Base-by-base conservation (phyloP, 495 filamentous ascomycete species). In the Jackrogersella multiformis region DNA sequence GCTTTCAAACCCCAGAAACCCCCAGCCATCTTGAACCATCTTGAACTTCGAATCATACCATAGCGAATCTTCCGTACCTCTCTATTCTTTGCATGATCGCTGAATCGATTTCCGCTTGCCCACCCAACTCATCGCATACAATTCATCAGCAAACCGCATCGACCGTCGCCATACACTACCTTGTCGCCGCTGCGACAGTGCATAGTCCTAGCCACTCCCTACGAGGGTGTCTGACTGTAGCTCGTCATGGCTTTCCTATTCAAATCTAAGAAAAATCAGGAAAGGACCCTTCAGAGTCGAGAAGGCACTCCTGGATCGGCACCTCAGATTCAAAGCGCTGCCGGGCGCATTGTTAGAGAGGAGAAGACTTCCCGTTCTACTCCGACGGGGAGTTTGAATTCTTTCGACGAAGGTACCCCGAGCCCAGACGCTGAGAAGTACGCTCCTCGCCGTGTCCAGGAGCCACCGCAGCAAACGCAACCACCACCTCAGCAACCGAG, bases 161-260 rank as follows among this genome's bases (percentile, higher is more conserved):
- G 56, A 55, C 44, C 6, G 5, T 26, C 18, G 41, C 53, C 44
- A 53, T 44, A 32, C 13, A 58, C 38, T 49, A 44, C 34, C 20
- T 32, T 32, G 56, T 69, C 56, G 61, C 66, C 42, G 12, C 42
- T 56, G 66, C 67, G 67, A 62, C 62, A 51, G 32, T 46, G n/a
- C n/a, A 44, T 56, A 51, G 54, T 52, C 46, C 57, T 36, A 32
- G 20, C 45, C 36, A 38, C 46, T 32, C 35, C 67, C 39, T 30
- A 72, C 62, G 66, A 74, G 58, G 63, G 64, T 61, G 57, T 32
- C 54, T 52, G 67, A 45, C 56, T 51, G 15, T 51, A 46, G 56
- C 23, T 49, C 78, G 78, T 74, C 74, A 91, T 91, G 89, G 87
- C 87, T 58, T 91, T 90, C 76, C 82, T 91, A 62, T 90, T 90